Conservation (phyloP, 495 filamentous ascomycete genomes). For the Penicillium diatomitis region DNA sequence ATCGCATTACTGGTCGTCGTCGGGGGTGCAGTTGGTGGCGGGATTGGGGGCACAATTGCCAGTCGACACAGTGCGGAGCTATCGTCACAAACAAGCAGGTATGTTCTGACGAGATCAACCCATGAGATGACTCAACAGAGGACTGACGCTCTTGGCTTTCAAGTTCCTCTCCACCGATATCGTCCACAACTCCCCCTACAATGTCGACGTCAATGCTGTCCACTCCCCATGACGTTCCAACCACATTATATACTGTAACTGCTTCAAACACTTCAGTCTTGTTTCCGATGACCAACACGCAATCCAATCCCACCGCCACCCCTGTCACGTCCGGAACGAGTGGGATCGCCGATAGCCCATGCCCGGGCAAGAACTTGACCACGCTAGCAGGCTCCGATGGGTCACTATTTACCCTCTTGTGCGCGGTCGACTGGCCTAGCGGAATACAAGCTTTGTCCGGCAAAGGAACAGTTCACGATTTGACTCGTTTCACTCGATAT, state of each 20-base stretch:
- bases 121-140: neutral
- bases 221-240: neutral
- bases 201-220: neutral
- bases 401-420: conserved; percentile 1
- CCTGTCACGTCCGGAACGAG: conserved; percentile 4
- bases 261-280: too few species aligned
- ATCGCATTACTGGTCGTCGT: neutral
- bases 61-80: neutral
- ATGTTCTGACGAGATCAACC: neutral
- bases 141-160: too few species aligned
- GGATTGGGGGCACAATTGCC: neutral
- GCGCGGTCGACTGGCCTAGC: conserved; percentile 4
- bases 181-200: neutral
- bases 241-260: neutral
- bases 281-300: neutral
- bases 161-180: neutral
- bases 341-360: conserved; percentile 1
- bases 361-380: conserved; percentile 1
- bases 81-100: neutral
- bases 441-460: neutral
- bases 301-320: neutral
- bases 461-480: neutral
- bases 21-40: neutral
- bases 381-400: conserved; percentile 1
- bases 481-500: conserved; percentile 1